Base-by-base conservation (phyloP, 345 rosid species). In the Camelina laxa region DNA sequence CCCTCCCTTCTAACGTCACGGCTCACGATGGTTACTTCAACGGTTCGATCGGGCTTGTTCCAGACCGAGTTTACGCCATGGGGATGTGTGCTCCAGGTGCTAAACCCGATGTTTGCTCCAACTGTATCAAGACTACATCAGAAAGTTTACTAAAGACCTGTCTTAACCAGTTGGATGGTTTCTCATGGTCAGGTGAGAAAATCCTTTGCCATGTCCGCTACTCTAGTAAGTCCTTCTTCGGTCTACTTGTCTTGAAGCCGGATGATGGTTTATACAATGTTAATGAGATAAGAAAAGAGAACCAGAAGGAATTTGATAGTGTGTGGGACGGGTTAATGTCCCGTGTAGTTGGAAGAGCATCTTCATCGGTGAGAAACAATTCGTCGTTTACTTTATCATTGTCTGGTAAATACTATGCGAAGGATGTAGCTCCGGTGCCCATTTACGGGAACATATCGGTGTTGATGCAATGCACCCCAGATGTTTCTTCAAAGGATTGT, bases 121-220 rank as follows among this genome's bases (percentile, higher is more conserved):
- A 1, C 13, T 81, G 86, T 62, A 51, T 85, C 38, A 60, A 55
- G 33, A 45, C 19, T 12, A 27, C 79, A 1, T 31, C 71, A 7
- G 24, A 44, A 5, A 7, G 3, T 39, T 79, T 79, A 21, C 56
- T 48, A 31, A 20, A 30, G 5, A 20, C 0, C 8, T 85, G 89
- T 53, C 70, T 30, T 0, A 66, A 65, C 69, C 72, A 51, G n/a
- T 79, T 21, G 12, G 84, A 85, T 7, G 86, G 74, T 24, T 54
- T 77, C 21, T 59, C 74, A 38, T 82, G 86, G 82, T 21, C 7
- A 7, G 83, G 81, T 20, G 6, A 54, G 0, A 20, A 65, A 1
- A 72, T 10, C 38, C 6, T 55, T 58, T 86, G 89, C 55, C 60
- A 78, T 73, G 56, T 84, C 12, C 84, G 85, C 4, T 87, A 87